A percentile compares a stretch with the other conserved stretches of the same genome.
Conservation (phyloP, 352 stramenopile species). For the Aphanomyces euteiches region DNA sequence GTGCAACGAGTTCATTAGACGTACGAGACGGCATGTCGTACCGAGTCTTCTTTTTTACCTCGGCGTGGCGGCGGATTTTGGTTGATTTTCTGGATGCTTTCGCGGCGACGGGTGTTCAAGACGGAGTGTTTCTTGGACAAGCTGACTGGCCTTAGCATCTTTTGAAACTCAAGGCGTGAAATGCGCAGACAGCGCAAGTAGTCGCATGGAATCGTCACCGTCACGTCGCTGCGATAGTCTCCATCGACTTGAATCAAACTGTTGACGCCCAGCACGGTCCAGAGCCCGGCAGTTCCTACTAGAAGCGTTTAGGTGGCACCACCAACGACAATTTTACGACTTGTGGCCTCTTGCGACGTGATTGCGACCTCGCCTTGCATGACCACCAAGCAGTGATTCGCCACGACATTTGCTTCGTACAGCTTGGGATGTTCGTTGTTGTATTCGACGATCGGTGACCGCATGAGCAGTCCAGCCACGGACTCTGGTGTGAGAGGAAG, state of each 20-base stretch:
- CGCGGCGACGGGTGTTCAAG: no score
- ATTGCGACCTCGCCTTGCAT: conserved; percentile 37
- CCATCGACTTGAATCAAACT: conserved; percentile 33
- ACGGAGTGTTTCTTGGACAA: no score
- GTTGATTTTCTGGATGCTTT: no score
- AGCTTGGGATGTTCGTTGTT: conserved; percentile 33
- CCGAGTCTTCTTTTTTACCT: no score
- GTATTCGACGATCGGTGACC: conserved; percentile 40
- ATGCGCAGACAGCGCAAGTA: conserved; percentile 38
- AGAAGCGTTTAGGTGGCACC: neutral
- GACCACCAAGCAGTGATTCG: conserved; percentile 40
- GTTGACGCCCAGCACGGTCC: conserved; percentile 11
- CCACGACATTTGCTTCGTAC: conserved; percentile 31
- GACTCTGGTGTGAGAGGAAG: neutral
- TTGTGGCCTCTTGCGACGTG: neutral
- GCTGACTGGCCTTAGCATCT: neutral
- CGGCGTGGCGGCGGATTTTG: no score
- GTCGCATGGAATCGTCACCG: conserved; percentile 34
- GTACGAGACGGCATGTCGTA: no score
- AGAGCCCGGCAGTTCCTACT: conserved; percentile 16
- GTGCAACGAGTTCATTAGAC: no score
- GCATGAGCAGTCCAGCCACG: conserved; percentile 14
- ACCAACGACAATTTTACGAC: neutral
- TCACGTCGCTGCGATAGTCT: conserved; percentile 41
- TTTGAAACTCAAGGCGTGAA: conserved; percentile 43